phyloP scores from a whole-genome alignment of 2,329 filamentous ascomycete species.

The Botryosphaeria dothidea region DNA sequence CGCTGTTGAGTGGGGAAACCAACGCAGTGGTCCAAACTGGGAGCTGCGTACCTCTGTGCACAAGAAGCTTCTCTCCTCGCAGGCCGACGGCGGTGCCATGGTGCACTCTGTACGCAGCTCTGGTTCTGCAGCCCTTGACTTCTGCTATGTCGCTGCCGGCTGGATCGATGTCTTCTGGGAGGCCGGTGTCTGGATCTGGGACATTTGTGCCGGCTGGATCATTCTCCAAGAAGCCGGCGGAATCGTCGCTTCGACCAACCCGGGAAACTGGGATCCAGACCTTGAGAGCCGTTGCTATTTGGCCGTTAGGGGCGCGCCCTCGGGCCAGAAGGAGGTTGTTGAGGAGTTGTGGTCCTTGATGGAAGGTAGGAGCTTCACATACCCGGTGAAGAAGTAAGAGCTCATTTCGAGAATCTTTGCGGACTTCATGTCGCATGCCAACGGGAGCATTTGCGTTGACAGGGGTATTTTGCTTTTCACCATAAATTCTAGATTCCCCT shows the following conservation, averaged over 20 bases:
- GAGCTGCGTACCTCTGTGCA: conserved; percentile 32
- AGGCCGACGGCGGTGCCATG: conserved; percentile 34
- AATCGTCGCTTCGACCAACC: conserved; percentile 37
- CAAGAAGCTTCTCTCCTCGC: conserved; percentile 32
- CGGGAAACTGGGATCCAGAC: conserved; percentile 35
- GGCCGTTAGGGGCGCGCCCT: conserved; percentile 32
- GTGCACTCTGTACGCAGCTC: conserved; percentile 34
- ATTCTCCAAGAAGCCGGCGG: conserved; percentile 41
- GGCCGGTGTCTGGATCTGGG: conserved; percentile 39
- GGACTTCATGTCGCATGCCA: too few relatives aligned
- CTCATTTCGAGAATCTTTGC: too few relatives aligned
- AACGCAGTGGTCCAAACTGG: conserved; percentile 40
- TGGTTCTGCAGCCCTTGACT: conserved; percentile 39
- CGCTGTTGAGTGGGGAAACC: conserved; percentile 39
- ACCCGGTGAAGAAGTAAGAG: conserved; percentile 12
- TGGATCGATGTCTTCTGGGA: conserved; percentile 40
- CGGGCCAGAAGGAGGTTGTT: conserved; percentile 34
- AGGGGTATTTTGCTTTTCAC: too few relatives aligned
- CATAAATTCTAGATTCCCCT: too few relatives aligned
- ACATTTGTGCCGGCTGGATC: conserved; percentile 40
- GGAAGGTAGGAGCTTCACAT: conserved; percentile 36
- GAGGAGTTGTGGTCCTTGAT: conserved; percentile 38
- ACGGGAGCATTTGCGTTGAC: too few relatives aligned
- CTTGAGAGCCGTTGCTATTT: conserved; percentile 38
- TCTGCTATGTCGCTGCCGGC: conserved; percentile 41